Evolutionary conservation across 2,329 filamentous ascomycete species (phyloP), one percentile per base, ranked within the genome.

Genomic region (Colletotrichum navitas): DNA sequence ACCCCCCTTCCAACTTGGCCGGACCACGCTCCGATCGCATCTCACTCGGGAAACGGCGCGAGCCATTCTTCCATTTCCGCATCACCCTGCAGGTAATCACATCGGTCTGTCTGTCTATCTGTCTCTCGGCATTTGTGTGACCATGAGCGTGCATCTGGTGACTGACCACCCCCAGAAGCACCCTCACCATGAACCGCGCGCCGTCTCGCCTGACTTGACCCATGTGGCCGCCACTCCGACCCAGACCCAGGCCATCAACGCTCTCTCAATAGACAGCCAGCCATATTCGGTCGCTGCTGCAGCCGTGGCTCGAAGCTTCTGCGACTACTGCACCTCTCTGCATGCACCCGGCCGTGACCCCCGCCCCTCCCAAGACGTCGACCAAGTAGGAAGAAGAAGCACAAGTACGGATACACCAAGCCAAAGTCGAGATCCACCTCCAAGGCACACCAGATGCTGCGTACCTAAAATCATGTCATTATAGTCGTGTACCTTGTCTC

Each of bases 11-110:
- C 43, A 34, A 18, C 29, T 45, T 55, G 32, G n/a, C 41, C 69
- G 69, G 69, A 72, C 69, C 59, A 69, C 59, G 66, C 69, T 72
- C 69, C 69, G 69, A 68, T 72, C 69, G 65, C 65, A 64, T 72
- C 68, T 71, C 58, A 65, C 68, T 60, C 65, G 65, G 68, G 65
- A 60, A 45, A 55, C 58, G 59, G 65, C 52, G 65, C 36, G 68
- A 55, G 59, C 58, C 41, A 56, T 54, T 68, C 59, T 71, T 62
- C 51, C 68, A 41, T 58, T 63, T 71, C 64, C 64, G 36, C 58
- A 58, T 63, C 52, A 41, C 24, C 58, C 63, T 63, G 68, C 68
- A 71, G 68, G 58, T 52, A 47, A 54, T 68, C 59, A 54, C 54
- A 68, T 59, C 29, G 52, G 45, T 47, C 60, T 55, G 52, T 43